Evolutionary conservation across 2,329 filamentous ascomycete species (phyloP).

Genomic region (Arthrobotrys sinensis): DNA sequence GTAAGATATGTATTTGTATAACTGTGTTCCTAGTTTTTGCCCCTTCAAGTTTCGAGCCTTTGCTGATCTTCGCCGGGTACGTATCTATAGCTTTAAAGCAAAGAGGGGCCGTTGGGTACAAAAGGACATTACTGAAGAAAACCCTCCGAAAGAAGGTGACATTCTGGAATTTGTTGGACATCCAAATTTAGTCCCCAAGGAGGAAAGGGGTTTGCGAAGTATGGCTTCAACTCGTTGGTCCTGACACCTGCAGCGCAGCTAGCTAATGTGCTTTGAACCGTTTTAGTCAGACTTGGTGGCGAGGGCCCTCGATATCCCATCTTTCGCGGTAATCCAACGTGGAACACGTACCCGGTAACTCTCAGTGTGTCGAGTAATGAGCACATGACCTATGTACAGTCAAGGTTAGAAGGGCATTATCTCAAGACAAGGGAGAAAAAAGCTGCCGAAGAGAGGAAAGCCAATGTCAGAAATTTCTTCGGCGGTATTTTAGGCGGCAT

Average conservation of each 20-base stretch:
- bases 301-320: no score
- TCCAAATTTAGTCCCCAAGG: background rate
- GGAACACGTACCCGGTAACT: background rate
- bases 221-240: background rate
- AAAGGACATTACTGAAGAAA: conserved; percentile 7
- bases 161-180: conserved; percentile 26
- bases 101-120: background rate
- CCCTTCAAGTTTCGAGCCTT: no score
- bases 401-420: background rate
- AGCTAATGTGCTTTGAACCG: background rate
- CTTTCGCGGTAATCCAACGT: background rate
- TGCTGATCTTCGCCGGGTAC: background rate
- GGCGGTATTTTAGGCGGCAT: background rate
- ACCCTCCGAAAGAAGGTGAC: conserved; percentile 16
- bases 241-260: background rate
- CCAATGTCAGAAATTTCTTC: background rate
- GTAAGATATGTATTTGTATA: background rate
- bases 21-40: background rate
- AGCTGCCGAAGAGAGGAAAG: conserved; percentile 2
- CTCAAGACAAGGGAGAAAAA: background rate
- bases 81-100: conserved; percentile 19
- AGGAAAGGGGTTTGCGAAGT: conserved; percentile 3
- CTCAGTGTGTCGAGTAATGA: conserved; percentile 5
- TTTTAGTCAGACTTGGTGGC: background rate
- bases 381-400: background rate